A percentile compares a stretch with the other conserved stretches of the same genome.
These are phyloP conservation scores for Populus alba DNA, from an alignment of 345 rosid species.

Conservation along the genomic window DNA sequence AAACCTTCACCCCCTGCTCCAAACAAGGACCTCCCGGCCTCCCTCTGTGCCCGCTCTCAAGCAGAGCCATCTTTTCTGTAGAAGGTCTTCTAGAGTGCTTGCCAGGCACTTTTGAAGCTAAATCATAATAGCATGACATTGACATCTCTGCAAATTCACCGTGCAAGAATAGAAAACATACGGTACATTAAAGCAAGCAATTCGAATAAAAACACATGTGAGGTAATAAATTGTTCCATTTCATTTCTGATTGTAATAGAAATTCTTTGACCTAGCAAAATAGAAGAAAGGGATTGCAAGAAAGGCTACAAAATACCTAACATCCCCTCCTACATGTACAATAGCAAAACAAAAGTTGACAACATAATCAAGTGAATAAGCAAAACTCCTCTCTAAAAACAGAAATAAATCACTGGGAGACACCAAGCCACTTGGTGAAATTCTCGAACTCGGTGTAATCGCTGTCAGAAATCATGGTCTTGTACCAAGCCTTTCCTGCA, in stretches of 20 bases:
- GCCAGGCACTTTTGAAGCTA: no score
- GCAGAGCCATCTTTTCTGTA: no score
- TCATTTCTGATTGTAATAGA: background rate
- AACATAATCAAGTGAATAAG: background rate
- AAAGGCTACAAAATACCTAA: background rate
- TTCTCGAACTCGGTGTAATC: constrained; percentile 85
- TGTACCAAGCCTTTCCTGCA: constrained; percentile 92
- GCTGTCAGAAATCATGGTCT: constrained; percentile 88
- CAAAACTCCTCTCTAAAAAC: constrained; percentile 2
- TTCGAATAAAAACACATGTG: background rate
- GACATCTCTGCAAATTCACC: no score
- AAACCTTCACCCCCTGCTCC: background rate
- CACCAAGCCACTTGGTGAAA: constrained; percentile 87
- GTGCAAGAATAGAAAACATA: background rate
- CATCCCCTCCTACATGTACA: constrained; percentile 1
- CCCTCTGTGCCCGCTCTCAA: no score
- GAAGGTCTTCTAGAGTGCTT: background rate
- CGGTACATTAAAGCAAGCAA: background rate
- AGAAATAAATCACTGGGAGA: constrained; percentile 46
- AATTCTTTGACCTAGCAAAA: background rate
- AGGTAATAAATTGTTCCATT: background rate
- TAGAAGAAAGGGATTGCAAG: background rate
- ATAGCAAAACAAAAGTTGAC: background rate
- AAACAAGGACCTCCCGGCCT: background rate
- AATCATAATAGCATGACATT: no score